Base-by-base conservation (phyloP, 2,329 filamentous ascomycete genomes). In the Coniochaeta hoffmannii region DNA sequence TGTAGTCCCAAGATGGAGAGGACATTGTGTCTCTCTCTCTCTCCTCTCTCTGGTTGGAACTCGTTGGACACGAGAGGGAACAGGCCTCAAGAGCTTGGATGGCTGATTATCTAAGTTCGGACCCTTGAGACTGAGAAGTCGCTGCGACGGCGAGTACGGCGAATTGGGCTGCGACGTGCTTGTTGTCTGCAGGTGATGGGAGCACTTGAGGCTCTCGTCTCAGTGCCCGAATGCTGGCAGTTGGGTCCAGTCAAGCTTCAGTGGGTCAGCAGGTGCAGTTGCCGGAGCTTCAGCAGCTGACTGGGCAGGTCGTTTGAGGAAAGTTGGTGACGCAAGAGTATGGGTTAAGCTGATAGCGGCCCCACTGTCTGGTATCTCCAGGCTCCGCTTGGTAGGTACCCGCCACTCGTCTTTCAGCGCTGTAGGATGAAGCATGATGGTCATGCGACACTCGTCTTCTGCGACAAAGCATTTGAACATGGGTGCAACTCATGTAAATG, bases 1-100 rank as follows among this genome's bases (percentile, higher is more conserved):
- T 99, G 78, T 95, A 97, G 77, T 97, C 91, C 93, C 93, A 97
- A 72, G 90, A 87, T 66, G 86, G 81, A 60, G 78, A 70, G 67
- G 80, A 15, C 19, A 31, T 26, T 28, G 55, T 46, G 4, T 28
- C 19, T 12, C 41, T 44, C 38, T 2, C 22, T 22, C 15, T 12
- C 8, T 19, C 41, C 38, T 17, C 24, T 41, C 17, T n/a, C 6
- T 41, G 36, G 10, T 41, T 10, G 22, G 36, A 41, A 19, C 17
- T 19, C n/a, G 35, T 38, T n/a, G n/a, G n/a, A n/a, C n/a, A n/a
- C n/a, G n/a, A n/a, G 32, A 14, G n/a, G 32, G 32, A 14, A 35
- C 11, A 38, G 35, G n/a, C 7, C 15, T n/a, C 10, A 36, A n/a
- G 14, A 3, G 35, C 8, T 41, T 19, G 36, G 4, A 15, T 22